A percentile compares a stretch with the other conserved stretches of the same genome.
Evolutionary conservation across 2,329 filamentous ascomycete species (phyloP).

Genomic region (Fusarium sp.): DNA sequence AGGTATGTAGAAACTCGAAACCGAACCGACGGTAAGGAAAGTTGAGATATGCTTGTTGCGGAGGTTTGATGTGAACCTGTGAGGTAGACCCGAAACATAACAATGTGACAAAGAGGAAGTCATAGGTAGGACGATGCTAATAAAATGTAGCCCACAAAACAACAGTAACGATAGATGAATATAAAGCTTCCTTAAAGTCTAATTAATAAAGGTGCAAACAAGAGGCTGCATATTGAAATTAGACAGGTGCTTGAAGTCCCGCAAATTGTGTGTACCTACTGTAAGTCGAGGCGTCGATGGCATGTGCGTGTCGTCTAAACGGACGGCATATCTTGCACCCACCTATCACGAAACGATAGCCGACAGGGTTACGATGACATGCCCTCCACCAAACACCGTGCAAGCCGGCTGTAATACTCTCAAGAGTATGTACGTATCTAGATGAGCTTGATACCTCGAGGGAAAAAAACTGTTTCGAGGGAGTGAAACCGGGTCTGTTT

Average conservation of each 20-base stretch:
- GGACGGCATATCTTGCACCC: constrained; percentile 50
- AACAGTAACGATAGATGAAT: constrained; percentile 20
- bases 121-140: not conserved
- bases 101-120: not conserved
- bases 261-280: constrained; percentile 33
- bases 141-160: constrained; percentile 2
- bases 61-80: constrained; percentile 1
- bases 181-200: constrained; percentile 19
- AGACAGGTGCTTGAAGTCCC: constrained; percentile 37
- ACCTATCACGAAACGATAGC: constrained; percentile 45
- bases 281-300: constrained; percentile 37
- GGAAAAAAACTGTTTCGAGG: constrained; percentile 47
- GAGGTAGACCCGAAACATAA: constrained; percentile 8
- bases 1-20: constrained; percentile 22
- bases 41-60: not conserved
- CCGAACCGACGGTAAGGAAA: constrained; percentile 29
- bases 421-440: constrained; percentile 2
- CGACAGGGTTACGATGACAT: constrained; percentile 37
- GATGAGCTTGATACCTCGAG: not conserved
- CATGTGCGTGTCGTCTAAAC: constrained; percentile 37
- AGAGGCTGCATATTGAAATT: constrained; percentile 37
- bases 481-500: constrained; percentile 43
- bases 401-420: constrained; percentile 14
- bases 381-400: constrained; percentile 34
- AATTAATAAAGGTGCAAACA: constrained; percentile 24